These are phyloP conservation scores for Eimeria praecox DNA, from an alignment of 169 alveolate genomes.

Conservation along the genomic window DNA sequence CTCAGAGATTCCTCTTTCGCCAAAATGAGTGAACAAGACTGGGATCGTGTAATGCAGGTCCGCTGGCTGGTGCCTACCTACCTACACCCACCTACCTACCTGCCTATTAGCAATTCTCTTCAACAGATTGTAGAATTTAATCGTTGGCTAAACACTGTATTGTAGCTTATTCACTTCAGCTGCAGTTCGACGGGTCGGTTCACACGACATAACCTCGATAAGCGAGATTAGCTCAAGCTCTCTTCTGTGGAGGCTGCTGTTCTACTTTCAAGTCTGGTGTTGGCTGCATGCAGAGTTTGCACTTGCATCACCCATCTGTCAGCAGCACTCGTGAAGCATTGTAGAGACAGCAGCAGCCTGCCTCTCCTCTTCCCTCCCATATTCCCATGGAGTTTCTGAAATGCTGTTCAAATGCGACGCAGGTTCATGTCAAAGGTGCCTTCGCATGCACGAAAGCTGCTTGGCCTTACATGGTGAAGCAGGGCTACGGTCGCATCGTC, in stretches of 20 bases:
- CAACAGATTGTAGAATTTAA: background rate
- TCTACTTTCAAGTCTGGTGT: no score
- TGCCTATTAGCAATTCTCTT: no score
- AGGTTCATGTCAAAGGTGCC: slow-evolving; percentile 91
- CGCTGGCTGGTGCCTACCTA: no score
- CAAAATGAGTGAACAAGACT: slow-evolving; percentile 93
- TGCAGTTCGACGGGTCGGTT: background rate
- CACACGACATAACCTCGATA: background rate
- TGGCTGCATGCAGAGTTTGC: background rate
- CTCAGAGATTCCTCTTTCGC: slow-evolving; percentile 92
- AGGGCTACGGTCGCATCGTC: slow-evolving; percentile 92
- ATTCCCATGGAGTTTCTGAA: background rate
- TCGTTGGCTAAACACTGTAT: background rate
- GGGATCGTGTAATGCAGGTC: slow-evolving; percentile 89
- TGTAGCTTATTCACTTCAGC: background rate
- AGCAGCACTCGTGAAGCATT: background rate
- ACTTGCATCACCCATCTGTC: background rate
- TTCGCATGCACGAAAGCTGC: slow-evolving; percentile 93
- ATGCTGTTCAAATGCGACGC: no score
- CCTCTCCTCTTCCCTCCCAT: background rate
- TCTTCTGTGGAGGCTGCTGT: background rate
- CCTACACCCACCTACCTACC: no score
- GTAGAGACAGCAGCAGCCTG: background rate
- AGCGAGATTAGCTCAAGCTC: background rate
- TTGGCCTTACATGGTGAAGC: slow-evolving; percentile 93